Conservation (phyloP, 495 filamentous ascomycete species). For the Diplogelasinospora grovesii region DNA sequence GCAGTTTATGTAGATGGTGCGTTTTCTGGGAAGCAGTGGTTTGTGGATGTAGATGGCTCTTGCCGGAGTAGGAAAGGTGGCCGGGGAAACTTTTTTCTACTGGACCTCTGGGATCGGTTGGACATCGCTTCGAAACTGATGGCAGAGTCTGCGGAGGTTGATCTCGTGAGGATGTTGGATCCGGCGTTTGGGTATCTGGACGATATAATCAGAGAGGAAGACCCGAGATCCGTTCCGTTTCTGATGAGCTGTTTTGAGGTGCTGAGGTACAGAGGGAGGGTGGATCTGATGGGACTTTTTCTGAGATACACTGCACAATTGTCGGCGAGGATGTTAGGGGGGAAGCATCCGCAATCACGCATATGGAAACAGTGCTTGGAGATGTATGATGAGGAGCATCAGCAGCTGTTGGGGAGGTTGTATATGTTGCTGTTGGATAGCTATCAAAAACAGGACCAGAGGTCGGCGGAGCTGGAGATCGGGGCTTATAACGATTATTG, state of each 20-base stretch:
- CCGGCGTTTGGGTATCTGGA: conserved; percentile 3
- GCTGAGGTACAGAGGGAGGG: background rate
- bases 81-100: background rate
- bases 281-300: conserved; percentile 1
- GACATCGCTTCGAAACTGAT: conserved; percentile 4
- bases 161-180: conserved; percentile 5
- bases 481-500: too few relatives aligned
- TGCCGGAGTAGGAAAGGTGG: conserved; percentile 1
- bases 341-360: background rate
- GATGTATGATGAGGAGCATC: too few relatives aligned
- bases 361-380: conserved; percentile 6
- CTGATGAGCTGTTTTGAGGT: conserved; percentile 4
- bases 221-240: conserved; percentile 4
- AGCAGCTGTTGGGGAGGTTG: too few relatives aligned
- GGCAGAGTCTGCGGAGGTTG: background rate
- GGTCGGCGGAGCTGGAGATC: too few relatives aligned
- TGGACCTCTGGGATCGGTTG: conserved; percentile 1
- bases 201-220: conserved; percentile 5
- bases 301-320: conserved; percentile 2
- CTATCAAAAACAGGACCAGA: too few relatives aligned
- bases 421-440: too few relatives aligned
- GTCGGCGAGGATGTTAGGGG: background rate
- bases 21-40: background rate
- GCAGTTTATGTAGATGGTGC: conserved; percentile 2
- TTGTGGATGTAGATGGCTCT: background rate